Conservation (phyloP, 1,284 basidiomycete species). For the Ceraceosorus guamensis region DNA sequence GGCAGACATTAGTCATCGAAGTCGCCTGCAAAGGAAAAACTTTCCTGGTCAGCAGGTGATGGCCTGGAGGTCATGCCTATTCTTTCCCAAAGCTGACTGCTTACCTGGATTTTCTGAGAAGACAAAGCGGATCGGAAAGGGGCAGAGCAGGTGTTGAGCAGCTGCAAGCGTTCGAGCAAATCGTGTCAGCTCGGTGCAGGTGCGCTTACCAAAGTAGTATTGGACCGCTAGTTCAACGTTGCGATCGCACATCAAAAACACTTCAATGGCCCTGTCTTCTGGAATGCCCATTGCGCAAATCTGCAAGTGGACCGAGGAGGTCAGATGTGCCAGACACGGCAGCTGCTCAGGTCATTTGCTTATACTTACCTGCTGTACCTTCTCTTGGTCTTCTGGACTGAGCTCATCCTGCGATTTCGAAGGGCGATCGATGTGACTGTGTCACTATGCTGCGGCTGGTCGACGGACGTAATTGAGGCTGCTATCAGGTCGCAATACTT, state of each 20-base stretch:
- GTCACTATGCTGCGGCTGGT: not conserved
- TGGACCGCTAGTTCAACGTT: conserved; percentile 48
- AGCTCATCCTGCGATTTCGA: conserved; percentile 29
- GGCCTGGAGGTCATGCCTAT: no score
- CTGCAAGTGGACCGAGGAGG: not conserved
- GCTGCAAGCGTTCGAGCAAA: no score
- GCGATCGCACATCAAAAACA: conserved; percentile 45
- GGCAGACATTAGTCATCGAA: no score
- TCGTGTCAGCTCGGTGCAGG: not conserved
- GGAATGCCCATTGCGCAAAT: conserved; percentile 46
- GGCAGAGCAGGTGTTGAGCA: no score
- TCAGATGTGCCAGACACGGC: not conserved
- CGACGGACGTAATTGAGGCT: not conserved
- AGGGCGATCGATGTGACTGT: conserved; percentile 1
- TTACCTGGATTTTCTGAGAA: no score
- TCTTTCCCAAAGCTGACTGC: no score
- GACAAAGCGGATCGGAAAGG: no score
- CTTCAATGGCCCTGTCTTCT: conserved; percentile 41
- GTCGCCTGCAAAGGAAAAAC: no score
- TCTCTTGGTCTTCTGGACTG: conserved; percentile 27
- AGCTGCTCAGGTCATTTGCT: no score
- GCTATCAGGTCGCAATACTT: not conserved
- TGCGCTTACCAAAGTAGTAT: conserved; percentile 39
- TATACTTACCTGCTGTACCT: conserved; percentile 32
- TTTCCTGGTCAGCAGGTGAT: no score